Evolutionary conservation across 345 rosid species (phyloP).

Genomic region (Rhodomyrtus tomentosa): DNA sequence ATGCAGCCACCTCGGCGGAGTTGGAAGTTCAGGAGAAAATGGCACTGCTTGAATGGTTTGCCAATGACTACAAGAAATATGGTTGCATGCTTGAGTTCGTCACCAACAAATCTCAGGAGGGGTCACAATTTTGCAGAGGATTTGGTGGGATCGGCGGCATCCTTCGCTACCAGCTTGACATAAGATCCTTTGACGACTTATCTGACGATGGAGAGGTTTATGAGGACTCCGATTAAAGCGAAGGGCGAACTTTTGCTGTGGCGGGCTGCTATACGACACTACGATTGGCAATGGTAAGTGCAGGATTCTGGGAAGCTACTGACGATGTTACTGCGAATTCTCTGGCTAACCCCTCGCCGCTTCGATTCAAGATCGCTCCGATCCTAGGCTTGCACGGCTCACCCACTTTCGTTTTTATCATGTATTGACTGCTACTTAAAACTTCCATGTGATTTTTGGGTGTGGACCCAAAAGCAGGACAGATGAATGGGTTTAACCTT

Average conservation of each 20-base stretch:
- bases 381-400: neutral
- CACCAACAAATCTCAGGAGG: conserved; percentile 90
- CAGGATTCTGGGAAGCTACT: neutral
- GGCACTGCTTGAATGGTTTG: conserved; percentile 87
- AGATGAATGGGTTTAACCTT: neutral
- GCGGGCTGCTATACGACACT: neutral
- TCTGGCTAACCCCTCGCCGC: neutral
- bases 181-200: conserved; percentile 69
- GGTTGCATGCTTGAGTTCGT: conserved; percentile 83
- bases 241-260: neutral
- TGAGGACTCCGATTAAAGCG: conserved; percentile 60
- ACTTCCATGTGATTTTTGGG: neutral
- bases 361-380: neutral
- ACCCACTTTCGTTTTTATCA: neutral
- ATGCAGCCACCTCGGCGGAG: conserved; percentile 42
- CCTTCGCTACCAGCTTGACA: conserved; percentile 84
- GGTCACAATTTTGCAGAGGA: conserved; percentile 90
- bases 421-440: neutral
- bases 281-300: neutral
- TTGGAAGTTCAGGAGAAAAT: conserved; percentile 68
- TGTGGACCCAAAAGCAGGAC: neutral
- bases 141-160: conserved; percentile 94
- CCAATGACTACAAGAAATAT: conserved; percentile 71
- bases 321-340: neutral
- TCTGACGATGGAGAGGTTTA: conserved; percentile 61